Conservation (phyloP, 371 early-diverging fungal genomes). For the Lichtheimia ramosa region DNA sequence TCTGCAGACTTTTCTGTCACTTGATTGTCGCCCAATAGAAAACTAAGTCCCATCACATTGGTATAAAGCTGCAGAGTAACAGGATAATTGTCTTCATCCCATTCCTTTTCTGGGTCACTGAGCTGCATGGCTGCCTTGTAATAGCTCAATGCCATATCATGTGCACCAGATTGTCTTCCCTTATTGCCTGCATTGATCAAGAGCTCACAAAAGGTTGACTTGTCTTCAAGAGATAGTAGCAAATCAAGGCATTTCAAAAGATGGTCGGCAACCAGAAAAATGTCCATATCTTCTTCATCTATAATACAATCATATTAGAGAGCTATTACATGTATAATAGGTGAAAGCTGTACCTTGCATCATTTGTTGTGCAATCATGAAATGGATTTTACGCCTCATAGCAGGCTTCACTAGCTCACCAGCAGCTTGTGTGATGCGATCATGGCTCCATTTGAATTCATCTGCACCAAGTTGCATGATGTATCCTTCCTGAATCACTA, state of each 20-base stretch:
- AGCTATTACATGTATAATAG: background rate
- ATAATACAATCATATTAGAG: background rate
- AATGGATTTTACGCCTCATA: conserved; percentile 34
- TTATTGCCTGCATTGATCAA: conserved; percentile 38
- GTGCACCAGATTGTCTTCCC: conserved; percentile 41
- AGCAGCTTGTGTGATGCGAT: conserved; percentile 48
- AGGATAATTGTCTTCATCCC: conserved; percentile 23
- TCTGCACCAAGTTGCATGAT: conserved; percentile 40
- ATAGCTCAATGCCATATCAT: conserved; percentile 35
- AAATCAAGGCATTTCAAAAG: conserved; percentile 34
- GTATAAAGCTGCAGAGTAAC: conserved; percentile 30
- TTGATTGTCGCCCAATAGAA: conserved; percentile 36
- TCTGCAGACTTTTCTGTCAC: conserved; percentile 22
- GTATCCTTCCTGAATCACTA: conserved; percentile 48
- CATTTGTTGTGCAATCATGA: conserved; percentile 34
- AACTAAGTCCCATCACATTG: conserved; percentile 33
- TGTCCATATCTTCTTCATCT: conserved; percentile 26
- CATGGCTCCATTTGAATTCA: conserved; percentile 49
- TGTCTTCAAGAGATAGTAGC: conserved; percentile 19
- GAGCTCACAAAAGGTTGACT: conserved; percentile 20
- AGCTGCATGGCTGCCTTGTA: conserved; percentile 34
- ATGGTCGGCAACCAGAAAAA: conserved; percentile 38
- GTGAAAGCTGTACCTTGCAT: conserved; percentile 9
- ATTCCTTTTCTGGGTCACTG: conserved; percentile 9
- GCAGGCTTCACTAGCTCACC: conserved; percentile 39